Evolutionary conservation across 2,329 filamentous ascomycete genomes (phyloP).

Genomic region (Rasamsonia emersonii): DNA sequence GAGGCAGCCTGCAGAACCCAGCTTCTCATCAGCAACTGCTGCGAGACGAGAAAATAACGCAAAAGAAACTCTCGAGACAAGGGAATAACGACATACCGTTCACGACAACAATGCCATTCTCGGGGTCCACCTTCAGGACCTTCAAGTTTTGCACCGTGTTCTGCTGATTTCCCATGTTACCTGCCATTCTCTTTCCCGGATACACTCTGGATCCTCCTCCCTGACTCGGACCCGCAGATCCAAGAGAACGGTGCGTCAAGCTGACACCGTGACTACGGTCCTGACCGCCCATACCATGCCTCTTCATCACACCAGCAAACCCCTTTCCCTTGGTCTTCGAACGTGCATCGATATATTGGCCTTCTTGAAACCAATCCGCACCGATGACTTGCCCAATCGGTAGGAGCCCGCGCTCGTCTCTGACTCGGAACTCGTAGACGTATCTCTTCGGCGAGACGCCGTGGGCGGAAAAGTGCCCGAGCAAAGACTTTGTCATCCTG

Average conservation of each 20-base stretch:
- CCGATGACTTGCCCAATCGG: slow-evolving; percentile 66
- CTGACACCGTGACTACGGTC: slow-evolving; percentile 92
- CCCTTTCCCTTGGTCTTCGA: slow-evolving; percentile 78
- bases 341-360: slow-evolving; percentile 82
- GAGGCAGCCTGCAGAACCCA: slow-evolving; percentile 49
- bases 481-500: slow-evolving; percentile 71
- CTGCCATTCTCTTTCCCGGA: slow-evolving; percentile 97
- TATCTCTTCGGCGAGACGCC: slow-evolving; percentile 76
- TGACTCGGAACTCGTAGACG: slow-evolving; percentile 81
- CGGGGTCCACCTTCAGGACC: slow-evolving; percentile 77
- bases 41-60: not conserved
- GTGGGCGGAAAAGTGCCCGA: slow-evolving; percentile 81
- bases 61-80: not conserved
- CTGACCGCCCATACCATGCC: slow-evolving; percentile 82
- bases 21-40: slow-evolving; percentile 1
- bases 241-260: slow-evolving; percentile 84
- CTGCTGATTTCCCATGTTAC: slow-evolving; percentile 83
- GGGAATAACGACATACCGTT: slow-evolving; percentile 50
- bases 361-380: slow-evolving; percentile 85
- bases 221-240: slow-evolving; percentile 81
- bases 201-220: slow-evolving; percentile 85
- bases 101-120: slow-evolving; percentile 80
- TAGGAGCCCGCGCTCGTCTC: slow-evolving; percentile 61
- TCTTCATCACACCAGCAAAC: slow-evolving; percentile 97
- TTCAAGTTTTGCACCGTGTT: slow-evolving; percentile 88